These are phyloP conservation scores for Forsythia viridissima DNA, from an alignment of 257 asterid genomes.

Conservation along the genomic window DNA sequence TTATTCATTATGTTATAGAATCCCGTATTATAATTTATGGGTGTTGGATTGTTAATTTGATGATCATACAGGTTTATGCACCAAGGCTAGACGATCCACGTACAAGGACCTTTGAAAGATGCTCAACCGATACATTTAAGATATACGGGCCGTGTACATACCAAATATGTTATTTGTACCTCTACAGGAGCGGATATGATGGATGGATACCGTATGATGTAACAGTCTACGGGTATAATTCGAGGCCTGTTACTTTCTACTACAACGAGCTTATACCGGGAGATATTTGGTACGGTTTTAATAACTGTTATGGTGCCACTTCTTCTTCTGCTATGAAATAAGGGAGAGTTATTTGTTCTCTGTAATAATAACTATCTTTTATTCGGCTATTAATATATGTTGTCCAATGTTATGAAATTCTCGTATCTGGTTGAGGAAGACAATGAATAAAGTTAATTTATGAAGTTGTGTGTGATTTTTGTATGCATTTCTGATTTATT, in stretches of 20 bases:
- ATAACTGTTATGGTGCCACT: conserved; percentile 46
- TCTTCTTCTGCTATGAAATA: conserved; percentile 27
- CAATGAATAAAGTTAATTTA: not conserved
- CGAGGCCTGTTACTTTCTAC: conserved; percentile 54
- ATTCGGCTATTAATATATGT: not conserved
- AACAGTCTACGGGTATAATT: conserved; percentile 56
- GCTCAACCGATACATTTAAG: conserved; percentile 75
- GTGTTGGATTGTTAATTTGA: not conserved
- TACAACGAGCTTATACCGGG: conserved; percentile 68
- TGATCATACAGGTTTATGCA: conserved; percentile 65
- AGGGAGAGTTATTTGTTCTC: not conserved
- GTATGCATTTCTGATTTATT: not conserved
- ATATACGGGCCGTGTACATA: conserved; percentile 82
- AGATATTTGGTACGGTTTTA: conserved; percentile 72
- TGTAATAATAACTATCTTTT: not conserved
- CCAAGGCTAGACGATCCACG: conserved; percentile 77
- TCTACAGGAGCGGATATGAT: conserved; percentile 85
- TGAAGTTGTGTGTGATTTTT: not conserved
- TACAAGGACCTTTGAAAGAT: conserved; percentile 68
- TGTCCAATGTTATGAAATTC: not conserved
- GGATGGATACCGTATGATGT: conserved; percentile 91
- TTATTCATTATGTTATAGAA: not conserved
- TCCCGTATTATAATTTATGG: not conserved
- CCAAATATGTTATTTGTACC: conserved; percentile 83
- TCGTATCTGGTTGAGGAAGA: not conserved